Evolutionary conservation across 441 rosid genomes (phyloP), one percentile per base, ranked within the genome.

Genomic region (Oxalis stricta): DNA sequence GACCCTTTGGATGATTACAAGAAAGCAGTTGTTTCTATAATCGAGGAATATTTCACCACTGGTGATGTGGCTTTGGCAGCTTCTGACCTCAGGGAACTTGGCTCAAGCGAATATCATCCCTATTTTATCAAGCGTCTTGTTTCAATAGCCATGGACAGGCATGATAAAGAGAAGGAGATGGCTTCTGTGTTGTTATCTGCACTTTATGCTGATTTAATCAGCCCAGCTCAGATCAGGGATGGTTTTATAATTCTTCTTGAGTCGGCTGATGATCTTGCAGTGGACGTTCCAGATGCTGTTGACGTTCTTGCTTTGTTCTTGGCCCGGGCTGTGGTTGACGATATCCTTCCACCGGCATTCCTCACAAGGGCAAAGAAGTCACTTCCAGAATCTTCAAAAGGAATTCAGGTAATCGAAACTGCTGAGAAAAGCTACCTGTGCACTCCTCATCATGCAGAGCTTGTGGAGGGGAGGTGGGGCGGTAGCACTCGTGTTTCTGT

Each of bases 131-230:
- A 92, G 69, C 67, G 95, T 39, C 91, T 92, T 18, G 82, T 92
- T 50, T 92, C 99, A 52, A 77, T 92, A 75, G 78, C 99, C 61
- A 81, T 92, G 96, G 99, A 92, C 59, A 77, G 86, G 58, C 99
- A 84, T 69, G 94, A 92, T 55, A 92, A 87, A 68, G 95, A 92
- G 88, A 92, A 92, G 63, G 99, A 92, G 66, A 92, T 92, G 99
- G 92, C 99, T 47, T 92, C 96, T 0, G 99, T 92, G 49, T 60
- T 92, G 52, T 75, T 92, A 26, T 92, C 99, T 26, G 76, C 88
- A 2, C 63, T 92, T 2, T 92, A 92, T 71, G 88, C 88, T 51
- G 92, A 92, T 71, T 91, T 92, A 46, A 74, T 92, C 41, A 75
- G 67, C 53, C 95, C 99, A 18, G 73, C 72, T 21, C 95, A 79